These are phyloP conservation scores for Xanthoconium separans DNA, from an alignment of 1,284 basidiomycete species.

Conservation along the genomic window DNA sequence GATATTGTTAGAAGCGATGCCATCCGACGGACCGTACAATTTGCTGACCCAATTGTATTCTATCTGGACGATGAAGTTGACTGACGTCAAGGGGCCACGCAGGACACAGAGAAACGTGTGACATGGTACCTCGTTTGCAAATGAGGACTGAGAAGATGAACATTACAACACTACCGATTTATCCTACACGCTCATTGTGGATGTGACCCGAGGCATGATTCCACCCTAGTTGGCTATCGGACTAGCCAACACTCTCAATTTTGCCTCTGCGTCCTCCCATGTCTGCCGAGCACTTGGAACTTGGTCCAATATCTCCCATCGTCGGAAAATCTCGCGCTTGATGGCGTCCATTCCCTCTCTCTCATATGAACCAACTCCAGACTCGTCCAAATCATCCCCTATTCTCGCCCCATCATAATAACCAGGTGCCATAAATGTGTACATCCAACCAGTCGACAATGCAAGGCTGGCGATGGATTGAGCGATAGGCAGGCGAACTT, in stretches of 20 bases:
- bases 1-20: neutral
- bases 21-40: neutral
- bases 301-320: neutral
- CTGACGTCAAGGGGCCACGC: neutral
- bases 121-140: conserved; percentile 3
- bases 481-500: conserved; percentile 25
- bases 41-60: conserved; percentile 11
- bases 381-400: conserved; percentile 10
- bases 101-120: neutral
- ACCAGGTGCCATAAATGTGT: conserved; percentile 9
- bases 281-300: neutral
- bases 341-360: conserved; percentile 10
- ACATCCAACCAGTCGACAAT: conserved; percentile 6
- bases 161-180: no score
- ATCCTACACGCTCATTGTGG: no score
- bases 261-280: no score
- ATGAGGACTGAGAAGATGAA: conserved; percentile 11
- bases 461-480: neutral
- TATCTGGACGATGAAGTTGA: neutral
- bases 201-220: no score
- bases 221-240: no score
- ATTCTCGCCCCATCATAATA: conserved; percentile 20
- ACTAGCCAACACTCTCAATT: no score
- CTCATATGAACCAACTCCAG: conserved; percentile 5
- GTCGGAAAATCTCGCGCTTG: conserved; percentile 1